A percentile compares a stretch with the other conserved stretches of the same genome.
Conservation (phyloP, 2,329 filamentous ascomycete species). For the Epichloe gansuensis region DNA sequence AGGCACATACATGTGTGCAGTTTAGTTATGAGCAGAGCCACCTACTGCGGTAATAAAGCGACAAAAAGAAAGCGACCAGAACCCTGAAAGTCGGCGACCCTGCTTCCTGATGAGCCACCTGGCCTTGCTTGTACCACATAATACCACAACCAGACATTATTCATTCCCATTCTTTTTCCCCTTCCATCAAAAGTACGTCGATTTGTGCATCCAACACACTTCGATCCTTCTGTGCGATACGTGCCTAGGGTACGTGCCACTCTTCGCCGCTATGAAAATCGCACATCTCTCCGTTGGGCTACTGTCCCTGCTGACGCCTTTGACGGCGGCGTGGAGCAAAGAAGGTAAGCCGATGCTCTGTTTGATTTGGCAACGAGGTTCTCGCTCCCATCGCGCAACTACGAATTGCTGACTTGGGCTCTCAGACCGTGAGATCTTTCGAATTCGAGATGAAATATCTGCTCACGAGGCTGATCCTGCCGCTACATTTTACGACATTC, state of each 20-base stretch:
- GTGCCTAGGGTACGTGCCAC: not conserved
- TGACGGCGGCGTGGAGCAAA: conserved; percentile 71
- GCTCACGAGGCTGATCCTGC: conserved; percentile 64
- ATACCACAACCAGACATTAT: not conserved
- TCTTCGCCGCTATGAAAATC: conserved; percentile 49
- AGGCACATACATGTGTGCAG: too few relatives aligned
- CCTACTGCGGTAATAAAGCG: not conserved
- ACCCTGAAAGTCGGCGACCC: not conserved
- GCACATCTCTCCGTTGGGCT: conserved; percentile 56
- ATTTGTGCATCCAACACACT: conserved; percentile 3
- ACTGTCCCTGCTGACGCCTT: conserved; percentile 51
- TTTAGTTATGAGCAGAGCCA: too few relatives aligned
- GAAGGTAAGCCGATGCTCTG: conserved; percentile 46
- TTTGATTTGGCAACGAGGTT: not conserved
- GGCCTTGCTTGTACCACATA: conserved; percentile 6
- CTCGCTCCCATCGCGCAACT: not conserved
- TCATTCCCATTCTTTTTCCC: not conserved
- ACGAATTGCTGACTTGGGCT: not conserved
- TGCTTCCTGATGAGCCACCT: conserved; percentile 7
- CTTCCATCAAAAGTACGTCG: not conserved
- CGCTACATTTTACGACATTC: conserved; percentile 88
- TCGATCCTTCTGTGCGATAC: not conserved
- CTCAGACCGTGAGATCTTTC: conserved; percentile 94
- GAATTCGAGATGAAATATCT: conserved; percentile 76
- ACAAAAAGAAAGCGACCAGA: not conserved